These are phyloP conservation scores for Spiraea crenata DNA, from an alignment of 331 rosid genomes.

Conservation along the genomic window DNA sequence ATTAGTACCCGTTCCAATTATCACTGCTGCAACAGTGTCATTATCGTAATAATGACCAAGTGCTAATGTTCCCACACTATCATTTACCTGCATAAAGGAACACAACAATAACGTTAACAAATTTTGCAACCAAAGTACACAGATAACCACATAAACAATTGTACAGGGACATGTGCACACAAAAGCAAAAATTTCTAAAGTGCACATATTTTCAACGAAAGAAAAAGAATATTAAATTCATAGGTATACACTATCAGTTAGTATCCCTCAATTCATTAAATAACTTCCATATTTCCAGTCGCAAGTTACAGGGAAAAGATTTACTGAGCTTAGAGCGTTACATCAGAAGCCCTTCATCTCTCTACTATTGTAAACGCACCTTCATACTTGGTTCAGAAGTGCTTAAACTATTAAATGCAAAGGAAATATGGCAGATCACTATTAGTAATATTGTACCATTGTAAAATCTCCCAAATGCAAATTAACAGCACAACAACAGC, in stretches of 20 bases:
- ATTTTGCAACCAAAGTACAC: neutral
- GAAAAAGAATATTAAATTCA: neutral
- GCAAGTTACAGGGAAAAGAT: neutral
- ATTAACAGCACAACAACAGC: neutral
- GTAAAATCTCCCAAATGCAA: neutral
- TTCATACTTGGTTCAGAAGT: neutral
- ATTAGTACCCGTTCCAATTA: conserved; percentile 83
- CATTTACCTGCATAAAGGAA: conserved; percentile 61
- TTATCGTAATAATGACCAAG: conserved; percentile 72
- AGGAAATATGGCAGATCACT: neutral
- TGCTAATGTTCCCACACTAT: conserved; percentile 76
- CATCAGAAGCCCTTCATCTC: neutral
- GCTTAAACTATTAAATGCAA: neutral
- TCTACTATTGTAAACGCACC: neutral
- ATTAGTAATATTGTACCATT: neutral
- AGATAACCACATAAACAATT: neutral
- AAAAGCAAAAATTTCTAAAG: neutral
- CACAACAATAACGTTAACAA: neutral
- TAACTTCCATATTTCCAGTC: neutral
- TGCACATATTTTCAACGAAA: too few species aligned
- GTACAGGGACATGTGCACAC: neutral
- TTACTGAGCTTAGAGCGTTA: neutral
- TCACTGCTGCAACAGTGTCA: conserved; percentile 83
- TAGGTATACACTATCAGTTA: neutral
- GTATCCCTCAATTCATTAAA: neutral